These are phyloP conservation scores for Rhizopogon vinicolor DNA, from an alignment of 768 basidiomycete genomes.

Conservation along the genomic window DNA sequence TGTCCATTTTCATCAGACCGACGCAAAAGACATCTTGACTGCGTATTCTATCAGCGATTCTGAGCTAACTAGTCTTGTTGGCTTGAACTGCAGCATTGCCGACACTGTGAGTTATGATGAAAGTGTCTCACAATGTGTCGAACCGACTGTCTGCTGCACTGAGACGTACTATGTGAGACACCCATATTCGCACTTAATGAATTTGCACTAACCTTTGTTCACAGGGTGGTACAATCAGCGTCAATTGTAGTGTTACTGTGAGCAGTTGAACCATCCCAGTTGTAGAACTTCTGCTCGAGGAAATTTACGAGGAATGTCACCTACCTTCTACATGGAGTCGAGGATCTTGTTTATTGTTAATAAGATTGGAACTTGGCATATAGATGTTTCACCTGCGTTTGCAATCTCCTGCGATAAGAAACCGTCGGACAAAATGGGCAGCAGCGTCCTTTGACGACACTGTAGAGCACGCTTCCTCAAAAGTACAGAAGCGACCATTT, in stretches of 20 bases:
- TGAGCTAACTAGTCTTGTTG: background rate
- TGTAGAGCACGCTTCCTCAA: no score
- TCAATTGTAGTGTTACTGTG: background rate
- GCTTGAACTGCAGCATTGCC: background rate
- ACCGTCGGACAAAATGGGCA: no score
- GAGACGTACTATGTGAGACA: constrained; percentile 8
- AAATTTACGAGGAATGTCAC: background rate
- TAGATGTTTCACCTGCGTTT: no score
- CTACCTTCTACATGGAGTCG: background rate
- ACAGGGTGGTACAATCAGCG: background rate
- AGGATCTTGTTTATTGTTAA: background rate
- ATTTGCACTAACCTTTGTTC: background rate
- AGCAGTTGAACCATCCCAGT: background rate
- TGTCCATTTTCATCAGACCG: background rate
- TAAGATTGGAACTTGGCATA: no score
- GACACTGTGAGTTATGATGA: background rate
- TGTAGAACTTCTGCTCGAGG: background rate
- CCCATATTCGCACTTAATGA: constrained; percentile 2
- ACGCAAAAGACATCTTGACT: background rate
- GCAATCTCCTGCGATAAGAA: no score
- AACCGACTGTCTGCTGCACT: background rate
- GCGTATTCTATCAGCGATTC: background rate
- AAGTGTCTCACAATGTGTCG: background rate
- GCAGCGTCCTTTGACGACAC: no score
- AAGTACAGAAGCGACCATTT: no score